These are phyloP conservation scores for Periconia sp. DNA, from an alignment of 2,329 filamentous ascomycete genomes.

Conservation along the genomic window DNA sequence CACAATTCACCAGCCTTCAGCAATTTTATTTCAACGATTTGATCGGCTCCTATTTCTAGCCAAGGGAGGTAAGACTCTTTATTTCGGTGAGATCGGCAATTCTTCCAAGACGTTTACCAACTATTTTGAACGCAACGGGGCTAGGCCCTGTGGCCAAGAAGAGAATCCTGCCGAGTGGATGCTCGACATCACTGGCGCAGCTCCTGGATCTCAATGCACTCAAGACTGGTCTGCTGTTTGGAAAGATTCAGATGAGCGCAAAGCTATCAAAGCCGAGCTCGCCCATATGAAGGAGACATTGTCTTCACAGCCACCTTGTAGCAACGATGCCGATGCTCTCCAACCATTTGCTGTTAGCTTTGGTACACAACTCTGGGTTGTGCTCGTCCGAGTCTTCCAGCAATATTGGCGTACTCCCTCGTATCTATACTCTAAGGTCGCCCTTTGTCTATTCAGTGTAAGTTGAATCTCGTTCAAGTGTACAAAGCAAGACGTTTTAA, in stretches of 20 bases:
- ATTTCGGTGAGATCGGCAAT: neutral
- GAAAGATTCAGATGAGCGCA: slow-evolving; percentile 15
- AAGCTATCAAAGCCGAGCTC: slow-evolving; percentile 44
- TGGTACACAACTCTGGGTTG: slow-evolving; percentile 65
- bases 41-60: slow-evolving; percentile 77
- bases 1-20: slow-evolving; percentile 92
- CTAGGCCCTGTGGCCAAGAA: slow-evolving; percentile 63
- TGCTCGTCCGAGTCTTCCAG: slow-evolving; percentile 76
- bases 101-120: slow-evolving; percentile 59
- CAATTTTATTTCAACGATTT: slow-evolving; percentile 87
- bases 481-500: neutral
- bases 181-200: slow-evolving; percentile 52
- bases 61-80: slow-evolving; percentile 63
- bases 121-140: slow-evolving; percentile 77
- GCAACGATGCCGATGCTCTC: slow-evolving; percentile 58
- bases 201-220: slow-evolving; percentile 23
- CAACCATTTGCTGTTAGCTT: slow-evolving; percentile 79
- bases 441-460: slow-evolving; percentile 61
- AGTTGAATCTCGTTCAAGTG: neutral
- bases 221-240: slow-evolving; percentile 21
- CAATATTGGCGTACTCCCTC: slow-evolving; percentile 87
- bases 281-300: slow-evolving; percentile 37
- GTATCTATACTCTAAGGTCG: slow-evolving; percentile 81
- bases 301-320: slow-evolving; percentile 21
- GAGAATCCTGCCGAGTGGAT: slow-evolving; percentile 86